Base-by-base conservation (phyloP, 805 yeast species). In the Saccharomycopsis guyanensis region DNA sequence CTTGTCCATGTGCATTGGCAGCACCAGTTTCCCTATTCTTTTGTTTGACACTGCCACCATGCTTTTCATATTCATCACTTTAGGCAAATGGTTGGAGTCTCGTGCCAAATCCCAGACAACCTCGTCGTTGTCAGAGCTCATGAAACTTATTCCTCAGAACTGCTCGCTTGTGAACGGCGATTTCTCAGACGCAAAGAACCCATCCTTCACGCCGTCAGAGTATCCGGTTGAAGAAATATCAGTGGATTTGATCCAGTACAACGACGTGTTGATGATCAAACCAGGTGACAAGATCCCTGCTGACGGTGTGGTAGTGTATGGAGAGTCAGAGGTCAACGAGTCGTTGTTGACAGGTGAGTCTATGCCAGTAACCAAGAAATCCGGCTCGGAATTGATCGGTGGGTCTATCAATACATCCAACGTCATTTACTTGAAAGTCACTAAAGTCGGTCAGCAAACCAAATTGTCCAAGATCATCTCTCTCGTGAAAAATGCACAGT, bases 91-190 rank as follows among this genome's bases (percentile, higher is more conserved):
- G 75, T 68, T 89, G 19, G 99, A 93, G 59, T 86, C 85, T 62
- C 78, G 75, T 53, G 97, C 98, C 2, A 87, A 93, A 59, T 95
- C 97, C 3, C 86, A 85, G 49, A 93, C 97, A 0, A 86, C 97
- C 0, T 75, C 86, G 2, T 95, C 97, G 0, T 70, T 93, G 35
- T 82, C 96, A 0, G 78, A 80, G 53, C 70, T 93, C 38, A 71
- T 94, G 38, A 80, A 89, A 2, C 66, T 93, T 46, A 75, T 95
- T 0, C 97, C 98, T 1, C 72, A 86, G 1, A 69, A 72, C 2
- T 89, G 97, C 54, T 65, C 72, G 0, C 78, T 89, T 22, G 66
- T 85, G 6, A 73, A 71, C 32, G 72, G 76, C 20, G 41, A 15
- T 3, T 4, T 27, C 15, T 16, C 32, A 3, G 16, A 5, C 6